A percentile compares a stretch with the other conserved stretches of the same genome.
Conservation (phyloP, 164 flowering plant genomes). For the Litsea cubeba region DNA sequence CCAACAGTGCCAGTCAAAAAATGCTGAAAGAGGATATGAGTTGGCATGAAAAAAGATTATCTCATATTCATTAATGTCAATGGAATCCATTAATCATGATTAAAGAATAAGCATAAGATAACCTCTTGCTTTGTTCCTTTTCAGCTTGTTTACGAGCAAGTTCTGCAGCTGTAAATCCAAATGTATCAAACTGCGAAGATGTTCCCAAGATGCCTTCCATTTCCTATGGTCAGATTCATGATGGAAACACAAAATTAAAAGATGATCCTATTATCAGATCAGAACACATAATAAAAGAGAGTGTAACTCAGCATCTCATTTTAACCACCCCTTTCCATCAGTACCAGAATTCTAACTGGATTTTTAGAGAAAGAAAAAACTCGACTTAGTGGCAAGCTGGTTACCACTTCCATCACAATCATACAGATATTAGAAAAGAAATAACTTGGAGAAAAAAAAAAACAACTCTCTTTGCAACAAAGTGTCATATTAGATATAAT, state of each 20-base stretch:
- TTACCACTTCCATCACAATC: too few relatives aligned
- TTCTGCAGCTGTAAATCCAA: constrained; percentile 95
- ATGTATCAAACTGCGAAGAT: constrained; percentile 79
- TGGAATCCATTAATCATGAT: neutral
- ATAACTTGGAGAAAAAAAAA: neutral
- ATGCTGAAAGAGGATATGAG: neutral
- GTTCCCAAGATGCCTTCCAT: constrained; percentile 68
- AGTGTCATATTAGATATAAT: neutral
- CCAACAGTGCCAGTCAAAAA: neutral
- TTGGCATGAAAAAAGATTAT: neutral
- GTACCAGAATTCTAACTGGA: too few relatives aligned
- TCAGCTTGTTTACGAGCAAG: constrained; percentile 78
- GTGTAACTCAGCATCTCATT: neutral
- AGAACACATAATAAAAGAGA: neutral
- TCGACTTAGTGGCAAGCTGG: too few relatives aligned
- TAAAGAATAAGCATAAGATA: constrained; percentile 1
- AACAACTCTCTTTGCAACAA: neutral
- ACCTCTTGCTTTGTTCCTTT: constrained; percentile 82
- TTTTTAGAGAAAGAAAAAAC: too few relatives aligned
- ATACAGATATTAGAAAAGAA: neutral
- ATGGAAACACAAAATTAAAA: neutral
- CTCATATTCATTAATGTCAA: neutral
- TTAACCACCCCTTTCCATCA: too few relatives aligned
- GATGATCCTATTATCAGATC: neutral
- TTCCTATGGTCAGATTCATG: constrained; percentile 38